These are phyloP conservation scores for Nemania serpens DNA, from an alignment of 2,329 filamentous ascomycete species.

Conservation along the genomic window DNA sequence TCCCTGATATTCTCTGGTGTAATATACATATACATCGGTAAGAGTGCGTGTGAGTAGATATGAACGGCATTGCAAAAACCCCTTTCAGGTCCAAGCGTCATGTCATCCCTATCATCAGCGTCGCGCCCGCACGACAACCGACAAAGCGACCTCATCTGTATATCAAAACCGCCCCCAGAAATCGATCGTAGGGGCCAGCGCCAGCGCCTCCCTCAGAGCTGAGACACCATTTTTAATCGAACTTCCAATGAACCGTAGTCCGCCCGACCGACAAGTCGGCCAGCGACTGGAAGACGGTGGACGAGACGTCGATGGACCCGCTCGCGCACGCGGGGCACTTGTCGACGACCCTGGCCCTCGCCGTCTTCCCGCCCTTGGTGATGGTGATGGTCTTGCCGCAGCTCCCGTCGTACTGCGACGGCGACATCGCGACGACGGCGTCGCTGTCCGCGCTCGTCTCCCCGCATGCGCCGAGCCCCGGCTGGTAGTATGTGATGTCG, in stretches of 20 bases:
- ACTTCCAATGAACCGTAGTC: constrained; percentile 34
- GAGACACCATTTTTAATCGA: constrained; percentile 4
- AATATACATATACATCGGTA: no score
- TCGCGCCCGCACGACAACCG: no score
- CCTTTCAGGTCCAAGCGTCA: no score
- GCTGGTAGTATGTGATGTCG: constrained; percentile 39
- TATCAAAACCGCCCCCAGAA: no score
- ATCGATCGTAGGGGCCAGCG: no score
- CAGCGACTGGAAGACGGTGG: constrained; percentile 37
- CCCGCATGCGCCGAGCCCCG: constrained; percentile 39
- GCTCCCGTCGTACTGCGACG: constrained; percentile 32
- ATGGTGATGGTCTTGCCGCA: constrained; percentile 42
- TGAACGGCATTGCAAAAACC: no score
- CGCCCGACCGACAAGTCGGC: constrained; percentile 34
- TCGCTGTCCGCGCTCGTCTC: constrained; percentile 33
- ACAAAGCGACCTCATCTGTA: no score
- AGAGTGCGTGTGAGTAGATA: no score
- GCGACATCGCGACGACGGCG: constrained; percentile 36
- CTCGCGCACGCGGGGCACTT: constrained; percentile 38
- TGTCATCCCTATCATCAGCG: no score
- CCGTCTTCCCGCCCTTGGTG: constrained; percentile 31
- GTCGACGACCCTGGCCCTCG: constrained; percentile 39
- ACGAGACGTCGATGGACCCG: constrained; percentile 40
- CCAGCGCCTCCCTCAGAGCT: no score
- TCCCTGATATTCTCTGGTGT: no score